These are phyloP conservation scores for Boletus holoroseus DNA, from an alignment of 1,284 basidiomycete genomes.

Conservation along the genomic window DNA sequence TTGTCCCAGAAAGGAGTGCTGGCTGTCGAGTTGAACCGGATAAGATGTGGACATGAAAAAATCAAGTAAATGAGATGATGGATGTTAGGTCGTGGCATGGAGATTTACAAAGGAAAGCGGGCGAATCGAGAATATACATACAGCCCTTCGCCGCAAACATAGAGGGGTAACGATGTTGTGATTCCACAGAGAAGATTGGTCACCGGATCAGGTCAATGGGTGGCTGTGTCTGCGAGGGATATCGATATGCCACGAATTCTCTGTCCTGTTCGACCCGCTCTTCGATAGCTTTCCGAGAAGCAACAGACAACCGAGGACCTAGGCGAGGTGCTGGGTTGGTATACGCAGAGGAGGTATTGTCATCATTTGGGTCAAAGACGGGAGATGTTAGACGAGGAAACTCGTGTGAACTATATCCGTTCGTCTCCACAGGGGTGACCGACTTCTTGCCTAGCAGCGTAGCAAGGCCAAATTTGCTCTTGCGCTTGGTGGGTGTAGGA, in stretches of 20 bases:
- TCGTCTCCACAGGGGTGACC: constrained; percentile 38
- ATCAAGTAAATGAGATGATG: constrained; percentile 17
- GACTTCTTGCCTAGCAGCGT: constrained; percentile 60
- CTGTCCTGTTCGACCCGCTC: constrained; percentile 73
- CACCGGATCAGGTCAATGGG: constrained; percentile 51
- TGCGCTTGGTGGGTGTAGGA: constrained; percentile 49
- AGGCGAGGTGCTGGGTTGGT: constrained; percentile 41
- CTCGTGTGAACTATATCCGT: constrained; percentile 35
- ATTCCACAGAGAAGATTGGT: constrained; percentile 1
- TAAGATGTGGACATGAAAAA: constrained; percentile 18
- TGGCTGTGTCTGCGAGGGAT: constrained; percentile 67
- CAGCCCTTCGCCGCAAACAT: constrained; percentile 4
- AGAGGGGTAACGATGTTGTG: constrained; percentile 4
- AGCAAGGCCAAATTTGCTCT: constrained; percentile 63
- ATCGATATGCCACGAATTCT: constrained; percentile 78
- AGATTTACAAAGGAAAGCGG: constrained; percentile 20
- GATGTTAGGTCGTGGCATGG: constrained; percentile 21
- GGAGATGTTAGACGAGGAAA: constrained; percentile 43
- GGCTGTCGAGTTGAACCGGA: constrained; percentile 18
- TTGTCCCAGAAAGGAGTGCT: constrained; percentile 29
- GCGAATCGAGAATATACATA: constrained; percentile 6
- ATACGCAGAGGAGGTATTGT: constrained; percentile 38
- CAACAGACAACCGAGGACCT: constrained; percentile 50
- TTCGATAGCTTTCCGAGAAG: constrained; percentile 65
- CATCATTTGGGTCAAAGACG: constrained; percentile 44